Base-by-base conservation (phyloP, 495 filamentous ascomycete species). In the Trichoderma erinaceum region DNA sequence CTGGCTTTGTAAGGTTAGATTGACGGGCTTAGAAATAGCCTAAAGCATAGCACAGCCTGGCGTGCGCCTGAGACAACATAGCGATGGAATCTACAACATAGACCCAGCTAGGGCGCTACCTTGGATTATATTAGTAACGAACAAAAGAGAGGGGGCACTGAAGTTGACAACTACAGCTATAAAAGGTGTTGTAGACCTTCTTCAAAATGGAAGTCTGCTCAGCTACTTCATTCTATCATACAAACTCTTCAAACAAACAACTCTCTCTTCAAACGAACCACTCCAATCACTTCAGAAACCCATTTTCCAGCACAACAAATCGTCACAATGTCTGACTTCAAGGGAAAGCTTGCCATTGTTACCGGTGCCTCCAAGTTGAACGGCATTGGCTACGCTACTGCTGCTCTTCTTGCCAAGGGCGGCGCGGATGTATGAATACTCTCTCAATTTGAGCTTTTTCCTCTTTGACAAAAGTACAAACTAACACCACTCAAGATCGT, bases 281-380 rank as follows among this genome's bases (percentile, higher is more conserved):
- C 15, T 11, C 15, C 44, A 48, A 18, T 48, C 15, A 12, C 35
- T 38, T 7, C 35, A 38, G 5, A 38, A 38, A 2, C 2, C 35
- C 4, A 38, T 5, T 38, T 7, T 38, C 0, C 35, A 38, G 7
- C 35, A 38, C 3, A 10, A 48, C 13, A 48, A 48, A 48, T 3
- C 13, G 0, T 66, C 29, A 64, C 21, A 27, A 68, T 68, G 67
- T 56, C 67, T 32, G 63, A 41, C 67, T 69, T 74, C 41, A 58
- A 50, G 18, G 71, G 71, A 29, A 70, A 73, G 44, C 46, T 74
- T 21, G 73, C 73, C 52, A 74, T 74, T 44, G 68, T 74, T 29
- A 74, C 73, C 16, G 71, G 71, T 32, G 63, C 69, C 13, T 63
- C 64, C 43, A 74, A 74, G 67, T 44, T 44, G 27, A 68, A 68